These are phyloP conservation scores for Microdochium nivale DNA, from an alignment of 2,329 filamentous ascomycete species.

Conservation along the genomic window DNA sequence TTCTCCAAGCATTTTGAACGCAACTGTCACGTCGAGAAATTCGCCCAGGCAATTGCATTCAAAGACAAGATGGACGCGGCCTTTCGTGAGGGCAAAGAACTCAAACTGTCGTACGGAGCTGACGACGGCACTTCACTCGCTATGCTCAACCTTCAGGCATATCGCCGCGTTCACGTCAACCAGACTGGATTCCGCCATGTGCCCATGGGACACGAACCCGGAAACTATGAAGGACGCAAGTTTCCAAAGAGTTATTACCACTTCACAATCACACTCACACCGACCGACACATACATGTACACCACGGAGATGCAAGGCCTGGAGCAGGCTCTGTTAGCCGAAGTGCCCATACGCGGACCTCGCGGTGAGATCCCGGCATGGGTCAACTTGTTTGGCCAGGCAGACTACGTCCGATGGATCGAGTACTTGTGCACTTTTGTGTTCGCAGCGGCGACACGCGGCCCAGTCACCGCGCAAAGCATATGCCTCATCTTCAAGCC, in stretches of 20 bases:
- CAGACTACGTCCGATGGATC: conserved; percentile 54
- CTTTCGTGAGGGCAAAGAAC: conserved; percentile 29
- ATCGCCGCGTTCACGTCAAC: conserved; percentile 45
- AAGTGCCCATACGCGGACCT: conserved; percentile 32
- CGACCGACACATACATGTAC: conserved; percentile 49
- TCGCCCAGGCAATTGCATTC: conserved; percentile 47
- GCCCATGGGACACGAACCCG: conserved; percentile 62
- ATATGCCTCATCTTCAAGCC: conserved; percentile 48
- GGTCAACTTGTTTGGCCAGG: conserved; percentile 58
- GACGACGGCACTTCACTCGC: conserved; percentile 60
- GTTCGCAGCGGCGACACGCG: conserved; percentile 53
- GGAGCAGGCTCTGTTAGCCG: conserved; percentile 20
- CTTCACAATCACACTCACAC: conserved; percentile 52
- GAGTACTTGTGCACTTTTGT: conserved; percentile 53
- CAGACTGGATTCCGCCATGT: conserved; percentile 49
- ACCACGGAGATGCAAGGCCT: conserved; percentile 40
- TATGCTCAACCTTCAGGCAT: conserved; percentile 54
- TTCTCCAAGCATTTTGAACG: conserved; percentile 50
- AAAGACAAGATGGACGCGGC: conserved; percentile 50
- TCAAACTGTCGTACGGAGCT: conserved; percentile 28
- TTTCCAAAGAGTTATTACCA: conserved; percentile 58
- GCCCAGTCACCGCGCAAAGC: conserved; percentile 43
- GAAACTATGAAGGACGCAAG: conserved; percentile 62
- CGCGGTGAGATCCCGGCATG: conserved; percentile 56
- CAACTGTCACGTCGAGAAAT: conserved; percentile 43